phyloP scores from a whole-genome alignment of 2,329 filamentous ascomycete species.

The Penicillium capsulatum region DNA sequence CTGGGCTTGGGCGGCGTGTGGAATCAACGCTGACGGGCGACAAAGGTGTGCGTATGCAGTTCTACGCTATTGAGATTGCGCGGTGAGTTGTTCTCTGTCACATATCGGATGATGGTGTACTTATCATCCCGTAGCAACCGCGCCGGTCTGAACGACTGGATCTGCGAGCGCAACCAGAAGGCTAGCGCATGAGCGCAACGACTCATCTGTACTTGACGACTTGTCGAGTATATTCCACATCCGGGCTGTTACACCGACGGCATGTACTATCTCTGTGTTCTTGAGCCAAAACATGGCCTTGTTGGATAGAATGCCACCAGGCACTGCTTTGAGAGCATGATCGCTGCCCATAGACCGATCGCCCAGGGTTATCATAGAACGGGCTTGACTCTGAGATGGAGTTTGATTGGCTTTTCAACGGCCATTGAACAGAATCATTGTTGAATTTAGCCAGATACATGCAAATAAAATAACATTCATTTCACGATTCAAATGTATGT shows the following conservation, averaged over 20 bases:
- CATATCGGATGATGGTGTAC: background rate
- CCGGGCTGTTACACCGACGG: constrained; percentile 18
- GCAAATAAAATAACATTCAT: constrained; percentile 14
- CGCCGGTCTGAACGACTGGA: constrained; percentile 90
- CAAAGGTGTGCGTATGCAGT: constrained; percentile 68
- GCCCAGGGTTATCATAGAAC: too few relatives aligned
- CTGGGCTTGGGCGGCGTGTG: background rate
- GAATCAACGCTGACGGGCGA: constrained; percentile 8
- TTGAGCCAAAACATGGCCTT: background rate
- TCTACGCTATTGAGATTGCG: constrained; percentile 72
- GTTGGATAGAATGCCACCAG: background rate
- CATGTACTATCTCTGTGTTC: constrained; percentile 8
- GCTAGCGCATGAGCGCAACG: constrained; percentile 23
- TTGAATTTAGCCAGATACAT: constrained; percentile 16
- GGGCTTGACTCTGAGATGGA: too few relatives aligned
- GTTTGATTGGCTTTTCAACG: too few relatives aligned
- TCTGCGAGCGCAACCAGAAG: constrained; percentile 71
- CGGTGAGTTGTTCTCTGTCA: constrained; percentile 47
- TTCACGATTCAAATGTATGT: background rate
- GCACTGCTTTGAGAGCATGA: too few relatives aligned
- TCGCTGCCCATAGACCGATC: too few relatives aligned
- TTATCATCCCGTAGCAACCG: constrained; percentile 61
- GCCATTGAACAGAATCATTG: too few relatives aligned
- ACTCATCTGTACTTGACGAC: constrained; percentile 6
- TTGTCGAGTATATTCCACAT: constrained; percentile 11